Percentiles rank a stretch among this genome's conserved stretches.
Conservation (phyloP, 192 early-diverging fungal genomes). For the Umbelopsis isabellina region DNA sequence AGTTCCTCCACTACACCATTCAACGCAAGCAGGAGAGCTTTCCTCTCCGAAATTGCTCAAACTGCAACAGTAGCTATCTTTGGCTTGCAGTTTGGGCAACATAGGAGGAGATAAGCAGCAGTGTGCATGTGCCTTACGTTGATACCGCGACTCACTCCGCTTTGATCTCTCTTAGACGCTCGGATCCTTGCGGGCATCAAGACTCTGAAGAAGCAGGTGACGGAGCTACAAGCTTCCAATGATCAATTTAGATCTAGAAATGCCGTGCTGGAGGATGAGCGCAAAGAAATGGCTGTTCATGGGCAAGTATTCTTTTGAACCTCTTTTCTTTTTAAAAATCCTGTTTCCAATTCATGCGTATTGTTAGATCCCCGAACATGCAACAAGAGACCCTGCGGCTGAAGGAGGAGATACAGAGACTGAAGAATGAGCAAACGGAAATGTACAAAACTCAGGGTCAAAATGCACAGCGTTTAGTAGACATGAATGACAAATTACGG, state of each 20-base stretch:
- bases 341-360: background rate
- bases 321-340: background rate
- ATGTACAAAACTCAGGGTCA: slow-evolving; percentile 88
- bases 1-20: background rate
- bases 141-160: background rate
- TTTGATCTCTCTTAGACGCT: background rate
- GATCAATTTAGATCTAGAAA: slow-evolving; percentile 6
- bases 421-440: slow-evolving; percentile 87
- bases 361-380: slow-evolving; percentile 48
- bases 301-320: slow-evolving; percentile 31
- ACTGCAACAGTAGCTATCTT: too few species aligned
- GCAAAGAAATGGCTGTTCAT: background rate
- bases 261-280: background rate
- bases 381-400: slow-evolving; percentile 74
- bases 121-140: too few species aligned
- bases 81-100: too few species aligned
- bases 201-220: slow-evolving; percentile 4
- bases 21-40: too few species aligned
- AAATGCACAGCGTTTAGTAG: slow-evolving; percentile 91
- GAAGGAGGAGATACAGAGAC: slow-evolving; percentile 68
- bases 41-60: too few species aligned
- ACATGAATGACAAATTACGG: slow-evolving; percentile 80
- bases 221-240: background rate
- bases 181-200: background rate
- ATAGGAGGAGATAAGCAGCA: too few species aligned